Conservation (phyloP, 192 early-diverging fungal species). For the Coemansia sp. region DNA sequence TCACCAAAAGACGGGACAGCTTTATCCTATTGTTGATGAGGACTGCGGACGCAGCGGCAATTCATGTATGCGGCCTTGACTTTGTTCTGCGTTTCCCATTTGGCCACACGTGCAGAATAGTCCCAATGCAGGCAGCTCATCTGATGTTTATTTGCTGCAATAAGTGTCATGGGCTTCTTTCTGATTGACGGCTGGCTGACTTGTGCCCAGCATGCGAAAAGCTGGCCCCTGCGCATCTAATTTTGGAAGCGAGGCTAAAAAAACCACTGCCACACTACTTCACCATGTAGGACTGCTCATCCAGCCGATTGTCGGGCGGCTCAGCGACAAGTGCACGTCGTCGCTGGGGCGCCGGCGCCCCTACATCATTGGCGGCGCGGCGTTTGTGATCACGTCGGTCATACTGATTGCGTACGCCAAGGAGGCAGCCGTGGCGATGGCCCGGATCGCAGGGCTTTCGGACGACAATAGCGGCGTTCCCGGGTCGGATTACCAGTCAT, state of each 20-base stretch:
- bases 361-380: conserved; percentile 71
- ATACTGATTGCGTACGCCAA: conserved; percentile 39
- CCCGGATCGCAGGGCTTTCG: conserved; percentile 2
- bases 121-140: neutral
- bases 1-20: no score
- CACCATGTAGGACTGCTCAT: conserved; percentile 54
- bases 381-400: conserved; percentile 42
- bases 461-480: conserved; percentile 5
- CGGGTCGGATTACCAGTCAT: conserved; percentile 20
- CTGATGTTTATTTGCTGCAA: neutral
- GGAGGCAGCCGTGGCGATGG: conserved; percentile 24
- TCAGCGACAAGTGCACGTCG: conserved; percentile 73
- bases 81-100: neutral
- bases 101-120: neutral
- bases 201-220: neutral
- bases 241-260: no score
- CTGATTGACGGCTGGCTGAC: conserved; percentile 1
- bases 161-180: conserved; percentile 2
- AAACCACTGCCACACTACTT: no score
- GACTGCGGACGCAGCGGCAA: neutral
- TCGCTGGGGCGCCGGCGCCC: conserved; percentile 74
- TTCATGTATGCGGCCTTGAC: neutral
- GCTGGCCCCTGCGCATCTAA: neutral
- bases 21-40: neutral
- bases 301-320: conserved; percentile 78